Base-by-base conservation (phyloP, 768 basidiomycete species). In the Inosperma sp. region DNA sequence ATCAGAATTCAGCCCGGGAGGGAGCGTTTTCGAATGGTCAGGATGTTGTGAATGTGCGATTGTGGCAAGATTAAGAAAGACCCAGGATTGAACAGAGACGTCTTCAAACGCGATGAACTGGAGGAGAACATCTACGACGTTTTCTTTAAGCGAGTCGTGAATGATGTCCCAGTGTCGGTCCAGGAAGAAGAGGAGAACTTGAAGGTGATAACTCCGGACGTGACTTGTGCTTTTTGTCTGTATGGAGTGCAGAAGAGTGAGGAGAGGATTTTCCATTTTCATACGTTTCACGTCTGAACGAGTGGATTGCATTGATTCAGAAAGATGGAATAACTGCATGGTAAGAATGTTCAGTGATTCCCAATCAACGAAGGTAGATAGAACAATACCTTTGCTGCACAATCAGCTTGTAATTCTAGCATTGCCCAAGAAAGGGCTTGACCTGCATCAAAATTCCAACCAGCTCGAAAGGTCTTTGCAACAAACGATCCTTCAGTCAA, bases 181-280 rank as follows among this genome's bases (percentile, higher is more conserved):
- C 54, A 93, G 78, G 62, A 96, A 73, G 71, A 97, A 96, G 19
- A 94, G 79, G 3, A 96, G 72, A 8, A 83, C 73, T 66, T 96
- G 93, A 1, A 95, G 68, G 56, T 77, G 79, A 69, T 70, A 77
- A 54, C 63, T 68, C 58, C 68, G 74, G 57, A 62, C 57, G 56
- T 58, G 68, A 27, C 64, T 61, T 3, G 65, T 55, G 14, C 50
- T 53, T 37, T 67, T 62, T 7, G 62, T 52, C 47, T 72, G 72
- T 52, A 86, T 75, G 9, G 73, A 73, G 43, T 69, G 59, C 8
- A 91, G 70, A 16, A 91, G 67, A 14, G 72, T 65, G 1, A 70
- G 61, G 48, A 91, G 70, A 2, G 88, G 84, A 55, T 82, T 80
- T 54, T 83, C 80, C 10, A 76, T 57, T 58, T 73, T 79, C 19